Conservation (phyloP, 192 early-diverging fungal genomes). For the Coemansia sp. region DNA sequence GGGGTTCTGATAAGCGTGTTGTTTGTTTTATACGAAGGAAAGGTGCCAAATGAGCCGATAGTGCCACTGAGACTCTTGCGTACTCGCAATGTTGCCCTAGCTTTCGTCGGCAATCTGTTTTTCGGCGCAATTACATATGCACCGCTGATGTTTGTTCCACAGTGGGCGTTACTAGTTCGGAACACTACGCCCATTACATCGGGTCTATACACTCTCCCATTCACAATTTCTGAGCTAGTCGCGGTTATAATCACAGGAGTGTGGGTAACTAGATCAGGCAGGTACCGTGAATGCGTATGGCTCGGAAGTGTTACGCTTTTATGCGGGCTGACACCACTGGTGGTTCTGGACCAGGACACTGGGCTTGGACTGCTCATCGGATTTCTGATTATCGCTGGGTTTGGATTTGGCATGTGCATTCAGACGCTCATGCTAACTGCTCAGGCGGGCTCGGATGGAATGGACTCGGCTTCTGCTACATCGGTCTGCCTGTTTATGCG, state of each 20-base stretch:
- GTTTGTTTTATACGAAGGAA: conserved; percentile 60
- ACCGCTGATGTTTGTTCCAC: conserved; percentile 14
- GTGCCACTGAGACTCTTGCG: conserved; percentile 58
- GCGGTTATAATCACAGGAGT: conserved; percentile 3
- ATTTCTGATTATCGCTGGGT: conserved; percentile 11
- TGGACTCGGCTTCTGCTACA: conserved; percentile 17
- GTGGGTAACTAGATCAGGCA: conserved; percentile 13
- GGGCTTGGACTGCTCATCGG: conserved; percentile 10
- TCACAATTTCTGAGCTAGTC: conserved; percentile 10
- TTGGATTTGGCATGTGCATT: conserved; percentile 17
- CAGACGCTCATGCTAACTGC: conserved; percentile 21
- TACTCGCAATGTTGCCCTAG: conserved; percentile 41
- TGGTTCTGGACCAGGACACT: conserved; percentile 11
- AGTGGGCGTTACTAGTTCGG: conserved; percentile 17
- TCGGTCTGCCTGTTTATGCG: conserved; percentile 23
- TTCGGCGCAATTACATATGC: conserved; percentile 24
- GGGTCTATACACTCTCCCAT: conserved; percentile 16
- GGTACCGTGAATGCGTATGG: conserved; percentile 23
- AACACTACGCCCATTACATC: conserved; percentile 22
- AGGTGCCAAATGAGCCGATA: conserved; percentile 56
- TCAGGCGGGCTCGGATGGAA: conserved; percentile 8
- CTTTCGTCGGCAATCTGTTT: conserved; percentile 11
- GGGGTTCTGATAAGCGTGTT: conserved; percentile 30
- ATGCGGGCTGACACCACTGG: conserved; percentile 7
- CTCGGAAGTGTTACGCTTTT: conserved; percentile 5